A percentile compares a stretch with the other conserved stretches of the same genome.
These are phyloP conservation scores for Neltuma alba DNA, from an alignment of 306 rosid genomes.

Conservation along the genomic window DNA sequence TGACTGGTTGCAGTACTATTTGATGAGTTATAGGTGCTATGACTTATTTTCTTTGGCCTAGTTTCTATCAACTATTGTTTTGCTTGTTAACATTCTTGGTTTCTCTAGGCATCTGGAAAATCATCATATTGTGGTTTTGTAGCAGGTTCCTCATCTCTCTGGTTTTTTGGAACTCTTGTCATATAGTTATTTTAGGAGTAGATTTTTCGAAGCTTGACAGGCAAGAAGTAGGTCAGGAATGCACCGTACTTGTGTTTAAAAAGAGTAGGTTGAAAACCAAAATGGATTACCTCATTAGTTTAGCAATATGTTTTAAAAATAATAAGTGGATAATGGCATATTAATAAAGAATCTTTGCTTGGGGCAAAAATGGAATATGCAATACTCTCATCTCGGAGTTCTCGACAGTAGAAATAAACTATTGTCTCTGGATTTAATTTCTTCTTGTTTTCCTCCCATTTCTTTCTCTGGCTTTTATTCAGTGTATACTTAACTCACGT, in stretches of 20 bases:
- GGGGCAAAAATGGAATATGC: background rate
- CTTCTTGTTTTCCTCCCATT: background rate
- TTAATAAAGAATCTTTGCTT: background rate
- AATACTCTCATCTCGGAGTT: background rate
- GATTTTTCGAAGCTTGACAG: background rate
- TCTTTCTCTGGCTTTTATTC: slow-evolving; percentile 27
- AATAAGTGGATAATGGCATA: background rate
- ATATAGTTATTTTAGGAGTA: background rate
- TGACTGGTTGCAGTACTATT: background rate
- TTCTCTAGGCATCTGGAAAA: slow-evolving; percentile 18
- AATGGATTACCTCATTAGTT: background rate
- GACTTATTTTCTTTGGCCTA: background rate
- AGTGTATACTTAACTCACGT: slow-evolving; percentile 34
- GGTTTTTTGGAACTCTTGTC: background rate
- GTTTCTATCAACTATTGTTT: slow-evolving; percentile 1
- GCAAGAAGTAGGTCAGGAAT: background rate
- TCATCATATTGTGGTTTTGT: background rate
- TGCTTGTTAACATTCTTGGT: slow-evolving; percentile 15
- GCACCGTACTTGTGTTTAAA: background rate
- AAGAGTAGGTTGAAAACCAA: background rate
- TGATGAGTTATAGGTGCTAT: background rate
- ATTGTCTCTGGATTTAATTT: slow-evolving; percentile 30
- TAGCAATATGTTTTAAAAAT: background rate
- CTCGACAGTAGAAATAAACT: background rate
- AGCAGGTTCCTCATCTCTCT: background rate